Conservation (phyloP, 2,329 filamentous ascomycete genomes). For the Elsinoe arachidis region DNA sequence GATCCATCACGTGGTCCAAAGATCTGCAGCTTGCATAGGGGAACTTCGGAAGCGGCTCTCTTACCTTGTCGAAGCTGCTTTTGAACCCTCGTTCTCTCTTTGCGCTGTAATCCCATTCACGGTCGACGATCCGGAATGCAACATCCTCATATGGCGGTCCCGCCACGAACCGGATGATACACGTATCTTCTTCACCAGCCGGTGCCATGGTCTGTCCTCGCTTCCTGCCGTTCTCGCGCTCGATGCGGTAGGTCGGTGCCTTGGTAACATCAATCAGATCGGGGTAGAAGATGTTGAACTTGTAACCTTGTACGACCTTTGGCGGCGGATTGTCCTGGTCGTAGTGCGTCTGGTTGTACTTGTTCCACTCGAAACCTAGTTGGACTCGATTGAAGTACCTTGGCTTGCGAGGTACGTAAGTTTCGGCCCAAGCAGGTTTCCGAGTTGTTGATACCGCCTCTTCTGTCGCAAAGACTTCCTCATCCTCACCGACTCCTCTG, state of each 20-base stretch:
- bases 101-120: slow-evolving; percentile 97
- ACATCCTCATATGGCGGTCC: slow-evolving; percentile 95
- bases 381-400: slow-evolving; percentile 96
- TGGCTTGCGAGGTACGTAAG: slow-evolving; percentile 83
- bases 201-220: slow-evolving; percentile 87
- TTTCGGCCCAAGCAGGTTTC: slow-evolving; percentile 70
- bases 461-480: slow-evolving; percentile 90
- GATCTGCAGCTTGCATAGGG: slow-evolving; percentile 24
- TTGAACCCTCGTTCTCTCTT: slow-evolving; percentile 91
- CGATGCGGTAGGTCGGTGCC: slow-evolving; percentile 91
- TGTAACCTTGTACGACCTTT: slow-evolving; percentile 97
- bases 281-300: slow-evolving; percentile 99
- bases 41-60: slow-evolving; percentile 22
- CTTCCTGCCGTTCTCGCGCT: slow-evolving; percentile 81
- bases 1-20: slow-evolving; percentile 15
- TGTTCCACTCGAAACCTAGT: slow-evolving; percentile 99
- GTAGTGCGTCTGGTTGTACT: slow-evolving; percentile 99
- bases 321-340: slow-evolving; percentile 96
- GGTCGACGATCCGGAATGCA: slow-evolving; percentile 93
- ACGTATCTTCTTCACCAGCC: slow-evolving; percentile 93
- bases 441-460: slow-evolving; percentile 60
- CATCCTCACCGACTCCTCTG: slow-evolving; percentile 81
- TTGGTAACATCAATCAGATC: slow-evolving; percentile 92
- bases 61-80: slow-evolving; percentile 94
- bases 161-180: slow-evolving; percentile 88